phyloP scores from a whole-genome alignment of 306 rosid species.

The Mucuna pruriens region DNA sequence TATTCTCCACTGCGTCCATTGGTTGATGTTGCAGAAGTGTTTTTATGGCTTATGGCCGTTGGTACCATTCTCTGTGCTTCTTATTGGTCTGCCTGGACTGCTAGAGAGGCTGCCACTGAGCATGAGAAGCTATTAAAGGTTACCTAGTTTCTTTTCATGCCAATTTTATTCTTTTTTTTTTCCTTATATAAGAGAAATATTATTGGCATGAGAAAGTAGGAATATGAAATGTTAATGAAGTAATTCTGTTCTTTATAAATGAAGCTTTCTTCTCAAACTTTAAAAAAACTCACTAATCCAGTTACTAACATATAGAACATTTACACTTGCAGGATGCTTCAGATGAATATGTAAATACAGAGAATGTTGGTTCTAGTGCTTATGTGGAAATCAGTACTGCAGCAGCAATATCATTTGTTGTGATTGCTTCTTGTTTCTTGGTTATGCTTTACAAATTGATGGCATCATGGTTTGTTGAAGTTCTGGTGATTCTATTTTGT shows the following conservation, averaged over 20 bases:
- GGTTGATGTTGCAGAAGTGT: conserved; percentile 93
- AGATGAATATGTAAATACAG: conserved; percentile 54
- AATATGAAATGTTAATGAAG: not conserved
- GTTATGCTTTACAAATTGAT: conserved; percentile 88
- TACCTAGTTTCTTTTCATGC: conserved; percentile 26
- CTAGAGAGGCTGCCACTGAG: conserved; percentile 77
- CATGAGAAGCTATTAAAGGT: conserved; percentile 89
- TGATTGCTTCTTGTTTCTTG: conserved; percentile 90
- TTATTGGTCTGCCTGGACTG: conserved; percentile 95
- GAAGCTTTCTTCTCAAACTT: conserved; percentile 28
- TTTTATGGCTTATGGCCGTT: conserved; percentile 98
- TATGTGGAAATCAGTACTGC: conserved; percentile 82
- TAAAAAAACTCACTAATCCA: not conserved
- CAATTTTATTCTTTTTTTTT: not conserved
- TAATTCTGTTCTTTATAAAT: conserved; percentile 7
- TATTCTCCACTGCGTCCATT: conserved; percentile 85
- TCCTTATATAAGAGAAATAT: not conserved
- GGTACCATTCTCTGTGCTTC: conserved; percentile 90
- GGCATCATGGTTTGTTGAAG: conserved; percentile 84
- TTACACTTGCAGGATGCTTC: conserved; percentile 74
- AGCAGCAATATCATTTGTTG: conserved; percentile 79
- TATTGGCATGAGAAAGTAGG: not conserved
- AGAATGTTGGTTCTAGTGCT: conserved; percentile 64
- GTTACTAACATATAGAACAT: conserved; percentile 1
- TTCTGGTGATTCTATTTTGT: conserved; percentile 87